These are phyloP conservation scores for Cornus florida DNA, from an alignment of 148 eudicot genomes.

Conservation along the genomic window DNA sequence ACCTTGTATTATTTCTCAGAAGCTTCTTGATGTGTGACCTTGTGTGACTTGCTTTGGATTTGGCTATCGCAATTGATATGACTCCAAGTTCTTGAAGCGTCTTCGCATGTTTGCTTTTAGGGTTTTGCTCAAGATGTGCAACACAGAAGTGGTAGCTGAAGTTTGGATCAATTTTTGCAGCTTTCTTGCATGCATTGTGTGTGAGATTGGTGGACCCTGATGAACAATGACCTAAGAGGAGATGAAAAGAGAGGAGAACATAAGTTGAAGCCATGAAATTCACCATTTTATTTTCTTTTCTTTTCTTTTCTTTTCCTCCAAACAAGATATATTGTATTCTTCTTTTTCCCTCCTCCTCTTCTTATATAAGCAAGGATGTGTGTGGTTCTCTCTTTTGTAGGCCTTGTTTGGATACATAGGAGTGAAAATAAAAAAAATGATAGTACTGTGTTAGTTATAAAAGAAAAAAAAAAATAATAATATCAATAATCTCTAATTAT, in stretches of 20 bases:
- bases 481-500: too few relatives aligned
- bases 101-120: not conserved
- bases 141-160: not conserved
- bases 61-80: conserved; percentile 29
- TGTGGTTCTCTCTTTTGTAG: not conserved
- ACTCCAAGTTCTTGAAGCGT: conserved; percentile 12
- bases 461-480: too few relatives aligned
- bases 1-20: conserved; percentile 1
- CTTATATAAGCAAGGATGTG: not conserved
- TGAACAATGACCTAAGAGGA: not conserved
- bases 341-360: not conserved
- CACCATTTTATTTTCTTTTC: conserved; percentile 1
- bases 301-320: not conserved
- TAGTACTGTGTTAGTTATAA: too few relatives aligned
- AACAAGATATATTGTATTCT: not conserved
- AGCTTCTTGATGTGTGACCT: conserved; percentile 12
- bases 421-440: too few relatives aligned
- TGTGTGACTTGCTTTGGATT: conserved; percentile 18
- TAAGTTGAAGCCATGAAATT: not conserved
- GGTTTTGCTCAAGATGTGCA: not conserved
- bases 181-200: not conserved
- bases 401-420: not conserved
- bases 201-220: not conserved
- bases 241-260: not conserved
- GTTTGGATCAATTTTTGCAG: not conserved